Base-by-base conservation (phyloP, 2,329 filamentous ascomycete genomes). In the Ceratocystis albifundus region DNA sequence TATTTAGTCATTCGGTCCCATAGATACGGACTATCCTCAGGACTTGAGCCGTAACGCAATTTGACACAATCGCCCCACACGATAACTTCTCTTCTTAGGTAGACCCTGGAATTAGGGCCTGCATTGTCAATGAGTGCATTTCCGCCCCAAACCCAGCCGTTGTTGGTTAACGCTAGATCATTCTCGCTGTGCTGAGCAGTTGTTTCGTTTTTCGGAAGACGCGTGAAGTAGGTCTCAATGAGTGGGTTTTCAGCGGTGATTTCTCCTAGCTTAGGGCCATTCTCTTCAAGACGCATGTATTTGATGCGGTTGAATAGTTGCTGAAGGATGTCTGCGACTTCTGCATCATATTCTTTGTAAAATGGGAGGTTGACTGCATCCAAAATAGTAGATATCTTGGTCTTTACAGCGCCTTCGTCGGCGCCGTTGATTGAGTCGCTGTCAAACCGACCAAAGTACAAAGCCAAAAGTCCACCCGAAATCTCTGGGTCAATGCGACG, bases 51-150 rank as follows among this genome's bases (percentile, higher is more conserved):
- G 73, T 97, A 99, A 20, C 94, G 87, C 65, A 99, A 82, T 79
- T 99, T 99, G 69, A 97, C 94, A 74, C 95, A 99, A 74, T 99
- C 94, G 15, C 93, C 92, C 94, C 94, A 99, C 36, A 96, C 89
- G 70, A 99, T 97, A 68, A 99, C 90, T 75, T 99, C 91, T 70
- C 94, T 85, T 64, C 90, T 85, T n/a, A 99, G 82, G 73, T 99
- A 99, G n/a, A 93, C 91, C 66, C 87, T 86, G 7, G 93, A 96
- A 61, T 89, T 80, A 0, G 91, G 88, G 0, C 95, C 95, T 36
- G 94, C 94, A 72, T 97, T 94, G 77, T 99, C 94, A 55, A 90
- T 82, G 76, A 97, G 83, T 1, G 94, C 93, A 76, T 97, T 95
- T 4, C 93, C 93, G 67, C 90, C 93, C 94, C 94, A 99, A 7